Evolutionary conservation across 257 asterid species (phyloP).

Genomic region (Solanum commersonii): DNA sequence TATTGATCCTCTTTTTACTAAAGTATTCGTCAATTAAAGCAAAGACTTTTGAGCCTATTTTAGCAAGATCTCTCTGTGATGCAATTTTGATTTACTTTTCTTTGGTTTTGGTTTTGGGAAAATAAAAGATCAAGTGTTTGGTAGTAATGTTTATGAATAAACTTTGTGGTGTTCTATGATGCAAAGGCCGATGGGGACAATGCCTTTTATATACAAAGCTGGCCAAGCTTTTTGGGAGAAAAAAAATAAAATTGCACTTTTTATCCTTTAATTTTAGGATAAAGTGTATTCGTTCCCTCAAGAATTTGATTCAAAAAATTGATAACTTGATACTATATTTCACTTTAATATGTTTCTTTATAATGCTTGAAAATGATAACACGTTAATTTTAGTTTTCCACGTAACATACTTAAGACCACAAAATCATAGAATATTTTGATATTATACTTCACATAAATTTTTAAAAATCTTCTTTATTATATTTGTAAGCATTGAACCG

Average conservation of each 20-base stretch:
- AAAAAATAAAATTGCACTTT: neutral
- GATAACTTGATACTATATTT: too few relatives aligned
- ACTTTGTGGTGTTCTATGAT: neutral
- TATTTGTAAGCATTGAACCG: too few relatives aligned
- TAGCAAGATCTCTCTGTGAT: neutral
- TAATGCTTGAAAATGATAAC: too few relatives aligned
- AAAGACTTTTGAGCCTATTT: neutral
- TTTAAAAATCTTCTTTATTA: too few relatives aligned
- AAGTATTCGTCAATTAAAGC: neutral
- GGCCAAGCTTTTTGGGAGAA: too few relatives aligned
- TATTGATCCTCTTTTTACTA: neutral
- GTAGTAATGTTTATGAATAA: neutral
- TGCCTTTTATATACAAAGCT: neutral
- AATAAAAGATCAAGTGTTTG: neutral
- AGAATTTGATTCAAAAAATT: too few relatives aligned
- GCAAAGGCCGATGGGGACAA: neutral
- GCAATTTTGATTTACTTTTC: neutral
- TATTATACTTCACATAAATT: too few relatives aligned
- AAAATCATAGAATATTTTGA: too few relatives aligned
- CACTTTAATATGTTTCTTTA: too few relatives aligned
- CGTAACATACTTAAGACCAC: too few relatives aligned
- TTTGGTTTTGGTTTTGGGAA: too few relatives aligned
- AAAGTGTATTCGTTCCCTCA: neutral
- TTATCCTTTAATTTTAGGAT: neutral
- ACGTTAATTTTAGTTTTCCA: too few relatives aligned